Evolutionary conservation across 106 monocot genomes (phyloP), one percentile per base, ranked within the genome.

Genomic region (Dendrobium officinale): DNA sequence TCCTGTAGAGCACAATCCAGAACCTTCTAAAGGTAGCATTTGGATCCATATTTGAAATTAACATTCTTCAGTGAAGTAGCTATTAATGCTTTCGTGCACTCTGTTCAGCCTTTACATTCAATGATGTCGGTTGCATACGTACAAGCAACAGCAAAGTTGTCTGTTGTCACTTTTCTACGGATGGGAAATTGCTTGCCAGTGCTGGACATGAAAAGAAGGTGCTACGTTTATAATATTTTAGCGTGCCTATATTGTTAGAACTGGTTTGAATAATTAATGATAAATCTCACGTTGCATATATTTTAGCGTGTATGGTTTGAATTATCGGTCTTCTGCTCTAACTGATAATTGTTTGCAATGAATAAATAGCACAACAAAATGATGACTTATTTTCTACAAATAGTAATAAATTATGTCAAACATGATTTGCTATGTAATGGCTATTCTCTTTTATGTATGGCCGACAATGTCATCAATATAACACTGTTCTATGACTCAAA

Each of bases 131-230:
- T 72, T 90, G 86, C 80, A 90, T 88, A 45, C 85, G 92, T 66
- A 88, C 90, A 47, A 90, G 94, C 84, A 94, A 88, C 78, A 91
- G 82, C 85, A 97, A 97, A 82, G 94, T 97, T 73, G 81, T 89
- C 27, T 94, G 92, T 79, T 97, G 96, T 68, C 92, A 97, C 89
- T 97, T 97, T 80, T 97, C 96, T 79, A 86, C 94, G 4, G 96
- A 97, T 86, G 96, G 96, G 45, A 97, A 97, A 75, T 82, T 92
- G 45, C 80, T 97, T 45, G 96, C 96, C 8, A 94, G 96, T 86
- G 96, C 90, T 75, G 96, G 96, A 31, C 96, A 97, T 87, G 96
- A 97, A 80, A 97, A 86, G 77, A 97, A 94, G 96, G 96, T 96
- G 85, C 42, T n/a, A 42, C 9, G 41, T 68, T 27, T 4, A 74